Evolutionary conservation across 1,139 yeast species (phyloP).

Genomic region (Suhomyces panamericanus): DNA sequence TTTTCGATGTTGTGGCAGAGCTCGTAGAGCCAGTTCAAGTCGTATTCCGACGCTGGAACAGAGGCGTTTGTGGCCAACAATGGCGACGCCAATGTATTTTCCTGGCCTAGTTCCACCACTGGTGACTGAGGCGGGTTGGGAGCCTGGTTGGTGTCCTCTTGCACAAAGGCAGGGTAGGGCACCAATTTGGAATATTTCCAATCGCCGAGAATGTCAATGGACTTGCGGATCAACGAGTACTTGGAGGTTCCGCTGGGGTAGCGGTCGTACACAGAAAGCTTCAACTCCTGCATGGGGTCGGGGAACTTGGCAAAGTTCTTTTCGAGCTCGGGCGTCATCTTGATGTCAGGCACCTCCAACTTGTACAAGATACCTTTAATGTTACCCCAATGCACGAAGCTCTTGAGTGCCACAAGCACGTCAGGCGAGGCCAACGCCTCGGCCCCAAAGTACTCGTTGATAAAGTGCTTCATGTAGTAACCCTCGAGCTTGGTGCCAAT

Average conservation of each 20-base stretch:
- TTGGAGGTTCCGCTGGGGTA: slow-evolving; percentile 59
- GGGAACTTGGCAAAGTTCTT: slow-evolving; percentile 42
- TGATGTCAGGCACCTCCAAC: slow-evolving; percentile 44
- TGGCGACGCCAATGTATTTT: slow-evolving; percentile 4
- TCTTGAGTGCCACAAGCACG: slow-evolving; percentile 50
- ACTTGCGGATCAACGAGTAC: slow-evolving; percentile 43
- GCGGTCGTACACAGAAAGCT: slow-evolving; percentile 42
- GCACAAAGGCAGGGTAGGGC: slow-evolving; percentile 19
- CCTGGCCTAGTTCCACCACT: not conserved
- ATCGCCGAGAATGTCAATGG: slow-evolving; percentile 36
- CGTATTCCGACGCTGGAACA: slow-evolving; percentile 18
- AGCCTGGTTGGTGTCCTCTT: not conserved
- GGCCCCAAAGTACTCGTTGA: slow-evolving; percentile 43
- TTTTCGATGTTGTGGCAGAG: slow-evolving; percentile 49
- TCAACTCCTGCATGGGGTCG: slow-evolving; percentile 42
- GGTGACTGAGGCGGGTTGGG: not conserved
- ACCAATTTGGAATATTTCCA: slow-evolving; percentile 31
- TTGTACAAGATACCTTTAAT: slow-evolving; percentile 49
- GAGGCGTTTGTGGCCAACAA: not conserved
- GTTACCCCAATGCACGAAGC: slow-evolving; percentile 60
- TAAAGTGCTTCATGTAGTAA: slow-evolving; percentile 39
- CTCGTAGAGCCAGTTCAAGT: slow-evolving; percentile 38
- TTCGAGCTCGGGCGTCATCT: slow-evolving; percentile 31
- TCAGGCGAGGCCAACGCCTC: slow-evolving; percentile 43
- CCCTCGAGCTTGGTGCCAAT: slow-evolving; percentile 53